Percentiles rank a stretch among this genome's conserved stretches.
Evolutionary conservation across 495 filamentous ascomycete species (phyloP).

Genomic region (Amorphotheca resinae): DNA sequence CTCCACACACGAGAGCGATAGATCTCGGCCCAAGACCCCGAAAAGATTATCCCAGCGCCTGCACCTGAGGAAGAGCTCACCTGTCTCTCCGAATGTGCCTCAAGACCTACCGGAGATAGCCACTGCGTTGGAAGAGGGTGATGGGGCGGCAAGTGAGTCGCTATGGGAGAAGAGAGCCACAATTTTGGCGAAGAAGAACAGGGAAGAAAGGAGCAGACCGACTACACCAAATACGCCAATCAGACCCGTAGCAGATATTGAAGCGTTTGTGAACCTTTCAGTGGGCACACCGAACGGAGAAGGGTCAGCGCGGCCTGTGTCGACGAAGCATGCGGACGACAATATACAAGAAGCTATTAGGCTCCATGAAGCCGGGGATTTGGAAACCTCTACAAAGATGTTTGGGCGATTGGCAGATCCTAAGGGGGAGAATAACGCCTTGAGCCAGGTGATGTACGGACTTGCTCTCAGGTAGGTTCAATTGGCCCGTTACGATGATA

Average conservation of each 20-base stretch:
- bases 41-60: slow-evolving; percentile 57
- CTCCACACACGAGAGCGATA: slow-evolving; percentile 26
- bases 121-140: slow-evolving; percentile 33
- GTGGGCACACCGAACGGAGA: slow-evolving; percentile 4
- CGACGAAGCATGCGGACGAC: slow-evolving; percentile 44
- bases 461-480: slow-evolving; percentile 70
- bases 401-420: slow-evolving; percentile 83
- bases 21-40: slow-evolving; percentile 13
- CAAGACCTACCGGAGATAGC: slow-evolving; percentile 63
- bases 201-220: slow-evolving; percentile 19
- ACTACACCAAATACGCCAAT: slow-evolving; percentile 9
- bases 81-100: slow-evolving; percentile 60
- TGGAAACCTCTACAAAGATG: slow-evolving; percentile 67
- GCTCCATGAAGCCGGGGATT: slow-evolving; percentile 72
- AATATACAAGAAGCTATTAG: slow-evolving; percentile 94
- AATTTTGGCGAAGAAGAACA: slow-evolving; percentile 60
- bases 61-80: slow-evolving; percentile 46
- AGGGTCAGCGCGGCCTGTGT: slow-evolving; percentile 22
- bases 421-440: slow-evolving; percentile 73
- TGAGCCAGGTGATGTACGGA: slow-evolving; percentile 93
- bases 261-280: slow-evolving; percentile 8
- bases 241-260: slow-evolving; percentile 8
- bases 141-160: slow-evolving; percentile 31
- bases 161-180: slow-evolving; percentile 87
- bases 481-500: slow-evolving; percentile 4